Evolutionary conservation across 805 yeast genomes (phyloP), one percentile per base, ranked within the genome.

Genomic region (Candida palmyrensis): DNA sequence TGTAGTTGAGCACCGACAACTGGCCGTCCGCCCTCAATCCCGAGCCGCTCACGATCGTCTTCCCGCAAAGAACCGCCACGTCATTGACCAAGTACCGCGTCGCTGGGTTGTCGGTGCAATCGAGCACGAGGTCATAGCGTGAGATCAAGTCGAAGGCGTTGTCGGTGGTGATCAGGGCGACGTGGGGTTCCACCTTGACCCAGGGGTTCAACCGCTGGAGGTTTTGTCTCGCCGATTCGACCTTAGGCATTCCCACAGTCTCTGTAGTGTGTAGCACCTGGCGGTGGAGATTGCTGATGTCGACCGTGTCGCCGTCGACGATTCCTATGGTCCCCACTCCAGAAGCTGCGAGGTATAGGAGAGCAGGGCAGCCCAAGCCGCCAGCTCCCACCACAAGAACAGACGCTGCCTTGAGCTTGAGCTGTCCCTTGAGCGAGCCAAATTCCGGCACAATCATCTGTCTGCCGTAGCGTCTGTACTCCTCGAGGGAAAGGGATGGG

Each of bases 1-100:
- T 28, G 52, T 70, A 87, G 56, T 89, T 86, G 37, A 88, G 65
- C 0, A 92, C 72, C 0, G 86, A 66, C 23, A 94, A 53, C 52
- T 92, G 98, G 4, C 98, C 98, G 42, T 92, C 97, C 0, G 94
- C 72, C 44, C 81, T 80, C 33, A 92, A 66, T 0, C 97, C 97
- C 0, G 97, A 84, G 0, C 95, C 99, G 12, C 96, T 85, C 1
- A 92, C 80, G 0, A 92, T 71, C 0, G 96, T 79, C 38, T 76
- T 77, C 0, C 77, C 74, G 1, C 73, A 52, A 1, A 80, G 43
- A 0, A 86, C 95, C 9, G 88, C 78, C 1, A 79, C 82, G 55
- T 92, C 99, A 36, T 86, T 84, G 21, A 92, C 75, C 39, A 92
- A 67, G 52, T 92, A 92, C 42, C 98, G 64, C 0, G 94, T 78